Evolutionary conservation across 805 yeast species (phyloP).

Genomic region (Candida tammaniensis): DNA sequence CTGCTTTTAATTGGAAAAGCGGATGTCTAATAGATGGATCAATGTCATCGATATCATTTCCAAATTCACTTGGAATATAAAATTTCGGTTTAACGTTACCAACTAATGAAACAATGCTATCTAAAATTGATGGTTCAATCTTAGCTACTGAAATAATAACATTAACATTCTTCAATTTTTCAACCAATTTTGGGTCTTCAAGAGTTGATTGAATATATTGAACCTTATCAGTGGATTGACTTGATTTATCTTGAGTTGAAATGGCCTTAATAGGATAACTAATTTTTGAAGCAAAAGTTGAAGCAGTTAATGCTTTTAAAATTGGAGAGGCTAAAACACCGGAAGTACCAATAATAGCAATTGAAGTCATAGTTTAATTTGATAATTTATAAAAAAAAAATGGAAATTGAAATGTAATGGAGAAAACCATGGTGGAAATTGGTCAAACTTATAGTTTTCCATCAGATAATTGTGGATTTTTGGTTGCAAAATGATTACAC

Average conservation of each 20-base stretch:
- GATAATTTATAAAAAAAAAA: no score
- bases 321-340: conserved; percentile 53
- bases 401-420: no score
- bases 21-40: conserved; percentile 10
- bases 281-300: conserved; percentile 37
- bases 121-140: conserved; percentile 30
- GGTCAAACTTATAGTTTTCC: no score
- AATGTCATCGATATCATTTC: conserved; percentile 37
- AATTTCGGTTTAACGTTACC: conserved; percentile 43
- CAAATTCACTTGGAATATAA: conserved; percentile 62
- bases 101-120: background rate
- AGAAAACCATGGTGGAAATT: no score
- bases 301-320: conserved; percentile 39
- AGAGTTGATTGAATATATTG: conserved; percentile 38
- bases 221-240: conserved; percentile 30
- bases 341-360: conserved; percentile 53
- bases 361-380: conserved; percentile 16
- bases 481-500: no score
- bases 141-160: conserved; percentile 42
- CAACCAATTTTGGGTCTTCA: conserved; percentile 23
- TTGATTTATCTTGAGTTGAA: conserved; percentile 38
- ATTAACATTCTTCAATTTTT: conserved; percentile 45
- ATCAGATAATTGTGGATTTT: no score
- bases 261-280: conserved; percentile 50
- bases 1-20: conserved; percentile 21